These are phyloP conservation scores for Dothideomycetes sp. DNA, from an alignment of 2,329 filamentous ascomycete genomes.

Conservation along the genomic window DNA sequence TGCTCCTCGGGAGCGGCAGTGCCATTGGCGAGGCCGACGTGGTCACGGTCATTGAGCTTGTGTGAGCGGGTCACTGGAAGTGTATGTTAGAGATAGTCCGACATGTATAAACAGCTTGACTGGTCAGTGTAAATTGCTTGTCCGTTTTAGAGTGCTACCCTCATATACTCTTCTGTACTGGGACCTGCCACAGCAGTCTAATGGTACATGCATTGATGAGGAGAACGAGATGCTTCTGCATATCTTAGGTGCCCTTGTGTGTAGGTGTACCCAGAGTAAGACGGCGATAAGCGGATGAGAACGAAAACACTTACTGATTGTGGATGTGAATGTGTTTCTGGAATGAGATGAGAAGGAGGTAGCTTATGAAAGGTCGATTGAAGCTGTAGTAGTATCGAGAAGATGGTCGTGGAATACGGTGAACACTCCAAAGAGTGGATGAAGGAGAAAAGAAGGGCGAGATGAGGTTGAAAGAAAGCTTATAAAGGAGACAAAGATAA, in stretches of 20 bases:
- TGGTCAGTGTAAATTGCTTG: not conserved
- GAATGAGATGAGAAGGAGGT: not conserved
- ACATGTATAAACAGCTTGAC: not conserved
- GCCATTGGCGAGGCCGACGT: slow-evolving; percentile 69
- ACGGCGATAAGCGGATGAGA: not conserved
- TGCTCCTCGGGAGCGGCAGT: slow-evolving; percentile 60
- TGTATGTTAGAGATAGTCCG: not conserved
- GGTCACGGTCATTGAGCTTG: slow-evolving; percentile 91
- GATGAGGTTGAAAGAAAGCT: slow-evolving; percentile 12
- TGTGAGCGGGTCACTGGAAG: slow-evolving; percentile 86
- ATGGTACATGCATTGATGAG: not conserved
- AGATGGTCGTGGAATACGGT: not conserved
- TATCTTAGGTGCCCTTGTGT: not conserved
- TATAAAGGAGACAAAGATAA: too few species aligned
- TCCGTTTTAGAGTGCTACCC: too few species aligned
- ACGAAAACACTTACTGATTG: not conserved
- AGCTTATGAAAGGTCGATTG: not conserved
- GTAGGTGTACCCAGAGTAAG: not conserved
- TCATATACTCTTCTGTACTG: too few species aligned
- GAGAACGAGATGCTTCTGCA: not conserved
- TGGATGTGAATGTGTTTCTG: not conserved
- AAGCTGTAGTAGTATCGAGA: not conserved
- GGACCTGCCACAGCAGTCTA: too few species aligned
- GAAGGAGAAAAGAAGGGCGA: slow-evolving; percentile 7
- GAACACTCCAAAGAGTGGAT: not conserved